phyloP scores from a whole-genome alignment of 2,329 filamentous ascomycete species.

The Cordyceps fumosorosea region DNA sequence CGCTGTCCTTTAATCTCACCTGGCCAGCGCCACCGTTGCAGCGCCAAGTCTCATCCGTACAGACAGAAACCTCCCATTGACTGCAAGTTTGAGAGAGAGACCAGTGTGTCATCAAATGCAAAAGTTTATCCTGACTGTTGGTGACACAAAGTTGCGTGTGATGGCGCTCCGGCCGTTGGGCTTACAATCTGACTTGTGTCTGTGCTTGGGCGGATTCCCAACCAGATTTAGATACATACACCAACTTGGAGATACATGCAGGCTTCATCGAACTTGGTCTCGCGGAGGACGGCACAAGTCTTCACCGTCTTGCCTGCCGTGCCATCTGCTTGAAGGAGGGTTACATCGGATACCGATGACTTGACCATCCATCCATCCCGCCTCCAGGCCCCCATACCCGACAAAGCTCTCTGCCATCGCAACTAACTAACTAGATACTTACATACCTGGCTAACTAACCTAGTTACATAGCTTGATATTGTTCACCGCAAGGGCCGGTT shows the following conservation, averaged over 20 bases:
- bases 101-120: neutral
- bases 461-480: too few species aligned
- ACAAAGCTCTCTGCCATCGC: too few species aligned
- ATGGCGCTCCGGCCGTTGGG: too few species aligned
- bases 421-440: too few species aligned
- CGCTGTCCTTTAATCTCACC: neutral
- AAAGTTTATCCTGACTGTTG: too few species aligned
- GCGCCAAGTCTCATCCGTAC: neutral
- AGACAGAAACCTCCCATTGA: neutral
- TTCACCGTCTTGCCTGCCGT: neutral
- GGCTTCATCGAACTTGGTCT: neutral
- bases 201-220: too few species aligned
- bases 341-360: slow-evolving; percentile 1
- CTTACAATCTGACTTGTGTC: too few species aligned
- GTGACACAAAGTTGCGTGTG: too few species aligned
- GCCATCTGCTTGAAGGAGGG: neutral
- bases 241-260: neutral
- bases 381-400: too few species aligned
- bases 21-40: slow-evolving; percentile 5
- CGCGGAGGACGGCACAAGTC: neutral
- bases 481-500: neutral
- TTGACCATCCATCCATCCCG: neutral
- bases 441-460: too few species aligned
- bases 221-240: too few species aligned
- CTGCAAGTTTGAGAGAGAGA: neutral